phyloP scores from a whole-genome alignment of 306 rosid genomes.

The Pueraria montana region DNA sequence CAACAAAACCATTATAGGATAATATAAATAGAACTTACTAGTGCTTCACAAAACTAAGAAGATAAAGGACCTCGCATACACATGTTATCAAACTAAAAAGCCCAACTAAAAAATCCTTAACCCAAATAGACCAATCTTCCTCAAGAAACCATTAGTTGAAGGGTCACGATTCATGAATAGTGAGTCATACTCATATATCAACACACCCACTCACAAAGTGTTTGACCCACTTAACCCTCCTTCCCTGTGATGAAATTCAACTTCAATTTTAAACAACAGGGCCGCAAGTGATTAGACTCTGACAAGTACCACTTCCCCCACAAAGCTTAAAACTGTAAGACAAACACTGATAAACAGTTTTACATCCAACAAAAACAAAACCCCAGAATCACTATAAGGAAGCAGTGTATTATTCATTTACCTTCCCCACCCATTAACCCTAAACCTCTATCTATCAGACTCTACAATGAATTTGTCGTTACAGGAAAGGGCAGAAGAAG shows the following conservation, averaged over 20 bases:
- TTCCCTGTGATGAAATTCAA: background rate
- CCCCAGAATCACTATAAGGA: background rate
- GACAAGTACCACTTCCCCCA: background rate
- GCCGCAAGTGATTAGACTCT: background rate
- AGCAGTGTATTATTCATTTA: background rate
- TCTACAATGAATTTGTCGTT: background rate
- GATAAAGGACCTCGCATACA: background rate
- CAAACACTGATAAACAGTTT: background rate
- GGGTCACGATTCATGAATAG: background rate
- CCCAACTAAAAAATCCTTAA: background rate
- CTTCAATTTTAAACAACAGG: background rate
- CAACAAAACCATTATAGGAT: background rate
- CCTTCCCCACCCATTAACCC: background rate
- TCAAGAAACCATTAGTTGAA: background rate
- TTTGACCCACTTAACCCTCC: too few species aligned
- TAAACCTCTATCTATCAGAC: background rate
- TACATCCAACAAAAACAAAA: background rate
- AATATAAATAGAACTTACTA: background rate
- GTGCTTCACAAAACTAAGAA: background rate
- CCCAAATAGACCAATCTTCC: background rate
- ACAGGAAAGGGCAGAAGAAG: background rate
- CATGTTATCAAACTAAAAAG: background rate
- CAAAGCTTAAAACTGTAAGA: background rate
- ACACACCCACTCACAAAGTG: background rate
- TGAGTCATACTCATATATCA: background rate